A percentile compares a stretch with the other conserved stretches of the same genome.
Conservation (phyloP, 2,329 filamentous ascomycete species). For the Acrocalymma vagum region DNA sequence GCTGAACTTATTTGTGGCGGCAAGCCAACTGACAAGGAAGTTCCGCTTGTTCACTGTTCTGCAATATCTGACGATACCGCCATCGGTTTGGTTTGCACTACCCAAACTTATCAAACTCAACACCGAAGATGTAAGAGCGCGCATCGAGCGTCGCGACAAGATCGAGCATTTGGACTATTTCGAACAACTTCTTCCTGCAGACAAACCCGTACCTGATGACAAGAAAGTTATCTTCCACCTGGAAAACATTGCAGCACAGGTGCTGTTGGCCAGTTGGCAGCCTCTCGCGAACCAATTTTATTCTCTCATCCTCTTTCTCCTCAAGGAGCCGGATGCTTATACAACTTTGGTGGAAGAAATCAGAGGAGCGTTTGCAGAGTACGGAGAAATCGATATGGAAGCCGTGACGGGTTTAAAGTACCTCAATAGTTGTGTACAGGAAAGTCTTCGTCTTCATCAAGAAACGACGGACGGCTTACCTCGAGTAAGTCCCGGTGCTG, state of each 20-base stretch:
- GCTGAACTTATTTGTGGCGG: slow-evolving; percentile 1
- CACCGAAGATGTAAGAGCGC: slow-evolving; percentile 2
- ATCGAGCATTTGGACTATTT: slow-evolving; percentile 6
- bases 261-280: slow-evolving; percentile 4
- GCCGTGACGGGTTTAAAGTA: slow-evolving; percentile 1
- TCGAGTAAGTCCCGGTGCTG: slow-evolving; percentile 5
- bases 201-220: slow-evolving; percentile 3
- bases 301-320: slow-evolving; percentile 3
- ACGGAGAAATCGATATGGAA: slow-evolving; percentile 2
- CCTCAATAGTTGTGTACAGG: slow-evolving; percentile 1
- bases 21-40: slow-evolving; percentile 3
- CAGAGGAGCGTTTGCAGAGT: neutral
- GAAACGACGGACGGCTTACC: slow-evolving; percentile 3
- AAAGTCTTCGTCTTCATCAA: slow-evolving; percentile 6
- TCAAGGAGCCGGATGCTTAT: slow-evolving; percentile 4
- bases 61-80: slow-evolving; percentile 1
- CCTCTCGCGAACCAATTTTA: slow-evolving; percentile 4
- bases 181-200: slow-evolving; percentile 3
- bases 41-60: slow-evolving; percentile 1
- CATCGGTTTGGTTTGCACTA: slow-evolving; percentile 4
- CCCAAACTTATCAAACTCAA: slow-evolving; percentile 3
- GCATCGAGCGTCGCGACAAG: slow-evolving; percentile 5
- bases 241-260: slow-evolving; percentile 4
- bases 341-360: slow-evolving; percentile 2
- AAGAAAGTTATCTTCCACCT: slow-evolving; percentile 5